phyloP scores from a whole-genome alignment of 108 stramenopile species.

The Cyclostephanos tholiformis region DNA sequence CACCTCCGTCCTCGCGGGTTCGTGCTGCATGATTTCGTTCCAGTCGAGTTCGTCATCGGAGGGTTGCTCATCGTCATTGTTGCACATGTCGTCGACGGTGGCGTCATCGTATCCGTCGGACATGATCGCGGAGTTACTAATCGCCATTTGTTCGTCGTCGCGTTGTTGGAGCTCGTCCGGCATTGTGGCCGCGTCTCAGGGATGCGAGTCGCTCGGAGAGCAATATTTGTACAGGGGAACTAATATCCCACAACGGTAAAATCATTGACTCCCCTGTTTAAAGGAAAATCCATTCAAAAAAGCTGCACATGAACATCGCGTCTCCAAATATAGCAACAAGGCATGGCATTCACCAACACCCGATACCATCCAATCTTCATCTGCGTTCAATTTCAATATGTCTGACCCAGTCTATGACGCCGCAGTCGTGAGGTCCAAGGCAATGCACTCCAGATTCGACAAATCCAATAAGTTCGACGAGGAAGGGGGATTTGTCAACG shows the following conservation, averaged over 20 bases:
- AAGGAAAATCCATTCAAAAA: too few species aligned
- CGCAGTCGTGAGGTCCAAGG: background rate
- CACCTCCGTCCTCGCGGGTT: slow-evolving; percentile 39
- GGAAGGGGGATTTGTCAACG: slow-evolving; percentile 3
- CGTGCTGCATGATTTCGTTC: slow-evolving; percentile 36
- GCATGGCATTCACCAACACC: background rate
- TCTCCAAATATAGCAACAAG: background rate
- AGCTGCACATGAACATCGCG: too few species aligned
- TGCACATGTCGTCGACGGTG: background rate
- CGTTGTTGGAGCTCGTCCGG: background rate
- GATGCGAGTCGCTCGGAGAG: background rate
- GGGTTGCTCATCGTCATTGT: slow-evolving; percentile 23
- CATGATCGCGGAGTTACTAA: too few species aligned
- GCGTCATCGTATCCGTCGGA: background rate
- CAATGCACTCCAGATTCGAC: background rate
- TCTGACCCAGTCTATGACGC: background rate
- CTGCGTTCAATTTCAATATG: background rate
- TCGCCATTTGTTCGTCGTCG: background rate
- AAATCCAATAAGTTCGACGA: slow-evolving; percentile 38
- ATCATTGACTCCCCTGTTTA: too few species aligned
- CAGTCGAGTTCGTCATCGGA: slow-evolving; percentile 46
- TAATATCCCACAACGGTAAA: too few species aligned
- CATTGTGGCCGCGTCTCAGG: background rate
- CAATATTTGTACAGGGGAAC: too few species aligned
- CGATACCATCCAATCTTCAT: background rate